Conservation (phyloP, 495 filamentous ascomycete species). For the Neurospora pannonica region DNA sequence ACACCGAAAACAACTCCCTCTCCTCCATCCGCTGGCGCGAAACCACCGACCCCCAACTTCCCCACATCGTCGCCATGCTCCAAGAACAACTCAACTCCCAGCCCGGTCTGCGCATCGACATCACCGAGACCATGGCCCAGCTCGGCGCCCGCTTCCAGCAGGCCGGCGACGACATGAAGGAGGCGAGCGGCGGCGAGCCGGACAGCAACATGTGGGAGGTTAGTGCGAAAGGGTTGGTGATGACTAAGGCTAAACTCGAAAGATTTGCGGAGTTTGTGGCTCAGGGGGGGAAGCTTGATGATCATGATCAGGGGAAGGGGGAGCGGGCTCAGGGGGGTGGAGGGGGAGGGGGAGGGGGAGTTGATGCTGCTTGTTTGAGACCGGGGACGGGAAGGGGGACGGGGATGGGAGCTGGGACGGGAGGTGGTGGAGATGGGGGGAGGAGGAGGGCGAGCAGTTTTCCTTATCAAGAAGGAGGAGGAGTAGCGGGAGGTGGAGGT, state of each 20-base stretch:
- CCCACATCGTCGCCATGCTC: conserved; percentile 15
- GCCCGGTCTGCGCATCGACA: conserved; percentile 21
- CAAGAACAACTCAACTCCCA: conserved; percentile 17
- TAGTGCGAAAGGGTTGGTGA: conserved; percentile 18
- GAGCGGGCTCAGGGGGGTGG: background rate
- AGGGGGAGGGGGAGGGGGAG: background rate
- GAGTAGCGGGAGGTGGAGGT: background rate
- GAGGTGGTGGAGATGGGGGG: background rate
- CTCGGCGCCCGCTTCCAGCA: conserved; percentile 21
- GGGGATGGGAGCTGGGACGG: background rate
- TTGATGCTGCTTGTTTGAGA: background rate
- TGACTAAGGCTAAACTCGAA: conserved; percentile 20
- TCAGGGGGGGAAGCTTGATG: background rate
- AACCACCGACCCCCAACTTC: conserved; percentile 14
- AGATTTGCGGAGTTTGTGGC: conserved; percentile 22
- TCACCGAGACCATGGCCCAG: conserved; percentile 13
- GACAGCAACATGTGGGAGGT: conserved; percentile 21
- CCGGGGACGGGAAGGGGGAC: background rate
- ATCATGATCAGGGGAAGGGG: background rate
- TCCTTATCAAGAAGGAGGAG: background rate
- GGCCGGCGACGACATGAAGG: conserved; percentile 8
- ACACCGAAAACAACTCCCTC: background rate
- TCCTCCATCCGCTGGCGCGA: conserved; percentile 3
- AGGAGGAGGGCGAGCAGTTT: background rate
- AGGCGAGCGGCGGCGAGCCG: background rate